Base-by-base conservation (phyloP, 257 asterid species). In the Buddleja alternifolia region DNA sequence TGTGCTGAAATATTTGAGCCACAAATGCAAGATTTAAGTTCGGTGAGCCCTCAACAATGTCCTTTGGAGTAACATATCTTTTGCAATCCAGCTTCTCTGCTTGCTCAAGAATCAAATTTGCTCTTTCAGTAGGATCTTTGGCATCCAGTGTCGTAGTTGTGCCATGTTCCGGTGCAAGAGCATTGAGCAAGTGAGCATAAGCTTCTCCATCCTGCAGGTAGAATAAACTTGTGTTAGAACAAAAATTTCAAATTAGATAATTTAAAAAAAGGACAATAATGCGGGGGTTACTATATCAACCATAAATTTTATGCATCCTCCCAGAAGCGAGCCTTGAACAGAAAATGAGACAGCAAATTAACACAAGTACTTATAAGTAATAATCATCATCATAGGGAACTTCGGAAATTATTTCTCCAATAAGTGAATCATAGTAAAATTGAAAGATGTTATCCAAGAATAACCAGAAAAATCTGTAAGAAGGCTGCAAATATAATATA, bases 11-110 rank as follows among this genome's bases (percentile, higher is more conserved):
- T 81, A 90, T 88, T 67, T 93, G 97, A 34, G 98, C 98, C 17
- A 93, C 97, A 76, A 93, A 93, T n/a, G 96, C 99, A 56, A 93
- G 94, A 83, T 93, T 93, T 59, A 93, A 68, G 67, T 93, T 93
- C 55, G 96, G 10, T 2, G 95, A 86, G 58, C 99, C 97, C 69
- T 93, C 97, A 8, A 88, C 95, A 12, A 93, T 93, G 75, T 93
- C 99, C 76, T 84, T 85, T 29, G 99, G 83, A 69, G 92, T 84
- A 53, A 90, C 85, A 76, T 81, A 90, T 88, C 94, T 80, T 72
- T 89, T 87, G 79, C 99, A 93, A 50, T 90, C 89, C 72, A 93
- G 70, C 69, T 93, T 90, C 77, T 90, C 99, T 44, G 97, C 97
- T 79, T 90, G 99, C 85, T 90, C 82, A 64, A 93, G 72, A 73